Conservation (phyloP, 2,329 filamentous ascomycete genomes). For the Macroventuria anomochaeta region DNA sequence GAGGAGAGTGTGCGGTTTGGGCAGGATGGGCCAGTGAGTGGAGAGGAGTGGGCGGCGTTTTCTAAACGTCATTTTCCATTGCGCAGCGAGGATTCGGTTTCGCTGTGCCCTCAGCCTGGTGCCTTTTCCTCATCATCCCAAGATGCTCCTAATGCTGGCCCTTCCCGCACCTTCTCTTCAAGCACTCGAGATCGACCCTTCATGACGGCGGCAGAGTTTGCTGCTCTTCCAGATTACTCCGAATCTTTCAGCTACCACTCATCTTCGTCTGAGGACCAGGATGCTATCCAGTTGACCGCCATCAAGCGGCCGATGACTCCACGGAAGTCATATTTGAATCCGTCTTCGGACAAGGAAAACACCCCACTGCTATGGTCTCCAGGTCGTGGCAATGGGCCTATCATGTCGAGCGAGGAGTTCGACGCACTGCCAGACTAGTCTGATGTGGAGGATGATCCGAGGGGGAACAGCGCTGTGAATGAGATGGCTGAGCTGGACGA, state of each 20-base stretch:
- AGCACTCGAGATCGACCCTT: background rate
- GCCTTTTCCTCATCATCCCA: too few relatives aligned
- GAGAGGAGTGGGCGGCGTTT: background rate
- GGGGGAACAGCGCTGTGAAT: background rate
- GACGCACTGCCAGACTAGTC: background rate
- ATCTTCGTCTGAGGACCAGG: background rate
- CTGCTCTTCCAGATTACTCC: background rate
- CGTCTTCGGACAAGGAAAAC: background rate
- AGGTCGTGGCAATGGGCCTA: background rate
- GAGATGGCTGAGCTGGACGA: background rate
- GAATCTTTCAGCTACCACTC: background rate
- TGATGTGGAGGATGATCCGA: background rate
- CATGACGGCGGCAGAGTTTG: background rate
- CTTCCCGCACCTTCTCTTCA: too few relatives aligned
- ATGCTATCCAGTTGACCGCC: background rate
- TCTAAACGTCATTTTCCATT: background rate
- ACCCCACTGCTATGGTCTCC: background rate
- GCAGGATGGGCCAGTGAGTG: too few relatives aligned
- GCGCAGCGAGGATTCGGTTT: background rate
- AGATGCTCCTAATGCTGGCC: too few relatives aligned
- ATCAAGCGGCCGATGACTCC: background rate
- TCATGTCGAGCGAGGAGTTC: conserved; percentile 8
- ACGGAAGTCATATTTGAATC: background rate
- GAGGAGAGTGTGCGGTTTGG: background rate
- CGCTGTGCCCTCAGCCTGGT: too few relatives aligned